Percentiles rank a stretch among this genome's conserved stretches.
These are phyloP conservation scores for Claviceps sorghi DNA, from an alignment of 2,329 filamentous ascomycete genomes.

Conservation along the genomic window DNA sequence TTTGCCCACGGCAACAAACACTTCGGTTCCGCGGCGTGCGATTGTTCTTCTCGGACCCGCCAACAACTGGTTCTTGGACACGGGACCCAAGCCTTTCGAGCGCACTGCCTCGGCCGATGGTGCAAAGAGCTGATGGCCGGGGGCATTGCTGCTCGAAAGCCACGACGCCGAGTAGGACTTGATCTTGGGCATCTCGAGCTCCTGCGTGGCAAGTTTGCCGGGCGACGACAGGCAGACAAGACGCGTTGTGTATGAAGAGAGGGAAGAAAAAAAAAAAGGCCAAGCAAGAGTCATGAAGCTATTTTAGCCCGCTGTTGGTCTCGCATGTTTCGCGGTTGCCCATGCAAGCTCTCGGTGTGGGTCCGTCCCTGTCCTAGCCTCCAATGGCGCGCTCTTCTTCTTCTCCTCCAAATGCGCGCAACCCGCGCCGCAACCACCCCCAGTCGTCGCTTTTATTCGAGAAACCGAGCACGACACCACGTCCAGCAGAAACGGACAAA, in stretches of 20 bases:
- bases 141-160: conserved; percentile 57
- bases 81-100: conserved; percentile 24
- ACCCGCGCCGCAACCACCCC: too few species aligned
- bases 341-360: too few species aligned
- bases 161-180: conserved; percentile 75
- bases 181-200: conserved; percentile 60
- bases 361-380: too few species aligned
- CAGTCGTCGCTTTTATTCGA: too few species aligned
- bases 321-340: too few species aligned
- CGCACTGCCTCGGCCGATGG: conserved; percentile 25
- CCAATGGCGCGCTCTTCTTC: too few species aligned
- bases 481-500: too few species aligned
- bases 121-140: conserved; percentile 66
- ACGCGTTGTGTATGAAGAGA: not conserved
- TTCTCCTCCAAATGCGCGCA: too few species aligned
- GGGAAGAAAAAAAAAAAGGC: not conserved
- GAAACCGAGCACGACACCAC: too few species aligned
- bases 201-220: not conserved
- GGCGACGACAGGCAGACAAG: too few species aligned
- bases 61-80: conserved; percentile 27
- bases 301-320: not conserved
- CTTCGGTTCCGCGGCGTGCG: conserved; percentile 67
- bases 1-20: conserved; percentile 78
- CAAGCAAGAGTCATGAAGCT: not conserved
- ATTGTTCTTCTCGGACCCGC: conserved; percentile 50